Evolutionary conservation across 495 filamentous ascomycete species (phyloP).

Genomic region (Evansstolkia leycettana): DNA sequence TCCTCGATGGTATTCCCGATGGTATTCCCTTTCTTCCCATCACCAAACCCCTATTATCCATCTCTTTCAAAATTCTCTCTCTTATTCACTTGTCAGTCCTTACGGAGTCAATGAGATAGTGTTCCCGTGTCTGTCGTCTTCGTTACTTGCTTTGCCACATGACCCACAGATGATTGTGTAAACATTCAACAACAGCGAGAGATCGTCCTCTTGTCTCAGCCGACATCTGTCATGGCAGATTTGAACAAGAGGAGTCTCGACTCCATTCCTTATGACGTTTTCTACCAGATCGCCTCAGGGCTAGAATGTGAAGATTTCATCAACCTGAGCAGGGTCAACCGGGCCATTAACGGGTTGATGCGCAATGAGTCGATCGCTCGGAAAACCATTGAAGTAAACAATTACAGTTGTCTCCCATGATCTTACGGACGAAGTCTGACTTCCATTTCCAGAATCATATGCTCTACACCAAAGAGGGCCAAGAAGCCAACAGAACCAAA

Average conservation of each 20-base stretch:
- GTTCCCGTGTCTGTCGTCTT: no score
- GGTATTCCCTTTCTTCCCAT: no score
- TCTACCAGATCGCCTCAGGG: constrained; percentile 40
- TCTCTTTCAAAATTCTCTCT: no score
- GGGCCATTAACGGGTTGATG: constrained; percentile 38
- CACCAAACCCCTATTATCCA: no score
- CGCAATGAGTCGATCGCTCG: constrained; percentile 51
- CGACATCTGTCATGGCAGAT: not conserved
- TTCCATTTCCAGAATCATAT: constrained; percentile 35
- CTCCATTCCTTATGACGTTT: constrained; percentile 50
- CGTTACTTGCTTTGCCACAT: no score
- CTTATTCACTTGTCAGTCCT: no score
- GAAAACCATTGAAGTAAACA: constrained; percentile 43
- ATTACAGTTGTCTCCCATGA: not conserved
- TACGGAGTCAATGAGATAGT: no score
- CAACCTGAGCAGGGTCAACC: constrained; percentile 37
- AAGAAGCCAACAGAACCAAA: constrained; percentile 29
- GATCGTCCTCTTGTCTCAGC: no score
- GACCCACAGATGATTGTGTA: no score
- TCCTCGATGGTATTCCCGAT: no score
- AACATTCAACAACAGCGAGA: no score
- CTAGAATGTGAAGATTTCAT: constrained; percentile 31
- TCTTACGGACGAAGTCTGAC: constrained; percentile 3
- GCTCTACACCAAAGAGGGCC: constrained; percentile 45
- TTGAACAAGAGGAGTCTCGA: constrained; percentile 13